Evolutionary conservation across 768 basidiomycete genomes (phyloP), one percentile per base, ranked within the genome.

Genomic region (Pleurotus sapidus): DNA sequence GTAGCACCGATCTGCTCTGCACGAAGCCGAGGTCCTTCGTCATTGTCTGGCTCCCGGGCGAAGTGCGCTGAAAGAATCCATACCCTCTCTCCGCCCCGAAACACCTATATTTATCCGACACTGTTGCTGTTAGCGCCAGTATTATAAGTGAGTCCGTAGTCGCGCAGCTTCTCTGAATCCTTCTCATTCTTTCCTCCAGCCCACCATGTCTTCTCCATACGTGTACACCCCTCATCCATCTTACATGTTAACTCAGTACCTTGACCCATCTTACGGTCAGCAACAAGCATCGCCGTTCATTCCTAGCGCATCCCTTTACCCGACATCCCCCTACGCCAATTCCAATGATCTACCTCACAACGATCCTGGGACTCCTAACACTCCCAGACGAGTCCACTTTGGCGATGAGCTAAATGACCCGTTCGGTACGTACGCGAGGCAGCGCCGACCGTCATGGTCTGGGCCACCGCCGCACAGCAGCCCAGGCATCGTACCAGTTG

Each of bases 391-490:
- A 42, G 61, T 62, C 5, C 62, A 53, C 23, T 64, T 67, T 57
- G 39, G 62, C 61, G 43, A 66, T 64, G 34, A 8, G 51, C 4
- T 68, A 61, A 63, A 62, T 24, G 64, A 58, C 57, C 4, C 61
- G 67, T 48, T 69, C 63, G 46, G 61, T 23, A 54, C 49, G 8
- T 68, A 45, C 42, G 42, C n/a, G 42, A 45, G 75, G 15, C 27
- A 64, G 24, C 76, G 80, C 11, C 71, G 77, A 51, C 71, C 68
- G 12, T 82, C 80, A 2, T 82, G 79, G 78, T 74, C 77, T 46
- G 78, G 63, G 43, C 14, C 58, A 58, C 46, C 61, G 59, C 48
- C 60, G 59, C 49, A 58, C 59, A 46, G 62, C 60, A 18, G 57
- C 56, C 49, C 59, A 59, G 14, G 64, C 62, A 1, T 60, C 45